Conservation (phyloP, 148 eudicot species). For the Rhododendron molle region DNA sequence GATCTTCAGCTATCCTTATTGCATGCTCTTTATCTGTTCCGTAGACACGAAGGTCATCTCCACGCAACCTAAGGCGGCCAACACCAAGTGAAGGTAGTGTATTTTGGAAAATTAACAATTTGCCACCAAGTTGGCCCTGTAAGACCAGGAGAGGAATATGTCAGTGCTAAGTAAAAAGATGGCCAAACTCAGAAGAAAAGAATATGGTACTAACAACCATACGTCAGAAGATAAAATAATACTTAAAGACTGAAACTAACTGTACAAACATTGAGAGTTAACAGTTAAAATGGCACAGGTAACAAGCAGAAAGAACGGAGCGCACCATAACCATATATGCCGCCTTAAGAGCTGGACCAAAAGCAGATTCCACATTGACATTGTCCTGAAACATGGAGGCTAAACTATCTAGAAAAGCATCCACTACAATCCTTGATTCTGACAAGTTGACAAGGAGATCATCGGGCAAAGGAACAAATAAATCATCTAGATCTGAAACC, state of each 20-base stretch:
- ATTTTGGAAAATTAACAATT: conserved; percentile 89
- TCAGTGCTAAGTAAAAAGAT: conserved; percentile 9
- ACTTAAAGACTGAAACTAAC: conserved; percentile 1
- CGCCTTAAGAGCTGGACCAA: conserved; percentile 98
- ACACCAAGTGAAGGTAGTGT: conserved; percentile 88
- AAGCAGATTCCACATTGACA: conserved; percentile 88
- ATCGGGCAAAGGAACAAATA: conserved; percentile 96
- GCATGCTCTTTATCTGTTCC: conserved; percentile 95
- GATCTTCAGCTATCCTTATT: conserved; percentile 83
- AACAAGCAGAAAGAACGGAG: conserved; percentile 6
- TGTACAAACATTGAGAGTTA: background rate
- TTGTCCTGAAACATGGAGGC: conserved; percentile 88
- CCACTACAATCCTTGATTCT: conserved; percentile 90
- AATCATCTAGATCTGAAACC: conserved; percentile 87
- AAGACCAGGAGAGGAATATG: conserved; percentile 2
- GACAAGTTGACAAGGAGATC: conserved; percentile 98
- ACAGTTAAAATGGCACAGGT: background rate
- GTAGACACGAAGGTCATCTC: conserved; percentile 72
- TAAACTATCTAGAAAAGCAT: conserved; percentile 83
- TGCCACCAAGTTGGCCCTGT: conserved; percentile 96
- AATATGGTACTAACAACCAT: background rate
- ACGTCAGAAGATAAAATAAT: background rate
- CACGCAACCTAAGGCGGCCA: conserved; percentile 91
- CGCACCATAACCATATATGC: conserved; percentile 91
- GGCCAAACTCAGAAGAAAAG: background rate